Percentiles rank a stretch among this genome's conserved stretches.
These are phyloP conservation scores for Ophioceras dolichostomum DNA, from an alignment of 2,329 filamentous ascomycete genomes.

Conservation along the genomic window DNA sequence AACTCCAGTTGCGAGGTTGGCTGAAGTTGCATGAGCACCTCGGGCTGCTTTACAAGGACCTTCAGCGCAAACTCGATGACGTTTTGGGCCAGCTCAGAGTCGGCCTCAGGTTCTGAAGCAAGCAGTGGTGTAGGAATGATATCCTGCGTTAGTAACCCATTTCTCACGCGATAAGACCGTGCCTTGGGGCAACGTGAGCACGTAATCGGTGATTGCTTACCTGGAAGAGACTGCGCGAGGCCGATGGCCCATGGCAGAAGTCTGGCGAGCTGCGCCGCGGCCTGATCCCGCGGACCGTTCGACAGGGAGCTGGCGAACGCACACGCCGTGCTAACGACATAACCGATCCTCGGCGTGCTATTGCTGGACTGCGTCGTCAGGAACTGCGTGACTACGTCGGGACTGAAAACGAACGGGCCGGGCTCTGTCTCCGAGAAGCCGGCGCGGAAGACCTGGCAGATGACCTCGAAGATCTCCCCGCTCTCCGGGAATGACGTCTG, in stretches of 20 bases:
- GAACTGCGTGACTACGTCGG: slow-evolving; percentile 53
- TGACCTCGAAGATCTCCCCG: slow-evolving; percentile 58
- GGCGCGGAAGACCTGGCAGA: slow-evolving; percentile 58
- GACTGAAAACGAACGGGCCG: slow-evolving; percentile 66
- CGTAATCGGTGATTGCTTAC: slow-evolving; percentile 23
- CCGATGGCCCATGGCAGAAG: slow-evolving; percentile 50
- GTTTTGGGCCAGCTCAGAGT: slow-evolving; percentile 61
- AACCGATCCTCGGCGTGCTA: slow-evolving; percentile 54
- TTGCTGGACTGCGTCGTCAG: slow-evolving; percentile 41
- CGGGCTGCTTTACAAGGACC: slow-evolving; percentile 46
- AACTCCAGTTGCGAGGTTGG: slow-evolving; percentile 45
- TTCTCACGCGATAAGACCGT: too few species aligned
- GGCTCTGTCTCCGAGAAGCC: slow-evolving; percentile 65
- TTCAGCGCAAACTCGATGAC: slow-evolving; percentile 61
- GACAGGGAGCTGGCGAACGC: slow-evolving; percentile 53
- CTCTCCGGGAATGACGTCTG: slow-evolving; percentile 41
- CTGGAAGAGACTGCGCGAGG: slow-evolving; percentile 49
- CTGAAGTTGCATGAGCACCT: slow-evolving; percentile 47
- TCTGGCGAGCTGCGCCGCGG: slow-evolving; percentile 33
- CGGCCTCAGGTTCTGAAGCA: slow-evolving; percentile 39
- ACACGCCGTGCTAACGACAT: slow-evolving; percentile 58
- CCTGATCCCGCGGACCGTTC: slow-evolving; percentile 26
- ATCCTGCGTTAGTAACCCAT: too few species aligned
- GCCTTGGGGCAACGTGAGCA: too few species aligned
- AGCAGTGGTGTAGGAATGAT: too few species aligned